Evolutionary conservation across 1,284 basidiomycete genomes (phyloP).

Genomic region (Ustilago shanxiensis): DNA sequence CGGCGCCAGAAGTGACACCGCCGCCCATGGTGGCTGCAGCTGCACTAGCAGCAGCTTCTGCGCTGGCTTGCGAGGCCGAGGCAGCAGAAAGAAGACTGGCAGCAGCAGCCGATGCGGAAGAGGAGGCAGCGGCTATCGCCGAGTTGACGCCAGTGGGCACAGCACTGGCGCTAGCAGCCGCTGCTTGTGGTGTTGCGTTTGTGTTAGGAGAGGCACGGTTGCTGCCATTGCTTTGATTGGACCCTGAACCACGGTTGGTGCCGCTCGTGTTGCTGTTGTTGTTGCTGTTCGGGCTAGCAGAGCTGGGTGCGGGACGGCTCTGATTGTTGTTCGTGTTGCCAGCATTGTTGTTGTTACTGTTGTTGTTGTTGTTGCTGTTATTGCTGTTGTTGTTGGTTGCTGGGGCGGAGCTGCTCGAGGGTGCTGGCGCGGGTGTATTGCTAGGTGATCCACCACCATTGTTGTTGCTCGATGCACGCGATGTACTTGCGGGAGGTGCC

Average conservation of each 20-base stretch:
- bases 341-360: slow-evolving; percentile 16
- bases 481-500: slow-evolving; percentile 18
- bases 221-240: slow-evolving; percentile 16
- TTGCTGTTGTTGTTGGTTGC: slow-evolving; percentile 20
- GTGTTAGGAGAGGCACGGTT: slow-evolving; percentile 18
- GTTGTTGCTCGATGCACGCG: slow-evolving; percentile 17
- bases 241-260: slow-evolving; percentile 6
- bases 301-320: slow-evolving; percentile 1
- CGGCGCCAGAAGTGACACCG: background rate
- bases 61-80: slow-evolving; percentile 21
- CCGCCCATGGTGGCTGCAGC: slow-evolving; percentile 15
- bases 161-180: slow-evolving; percentile 15
- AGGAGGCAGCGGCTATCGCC: slow-evolving; percentile 19
- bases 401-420: slow-evolving; percentile 22
- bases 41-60: slow-evolving; percentile 21
- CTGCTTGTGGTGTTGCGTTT: slow-evolving; percentile 18
- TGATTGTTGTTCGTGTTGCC: slow-evolving; percentile 17
- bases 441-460: slow-evolving; percentile 12
- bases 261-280: slow-evolving; percentile 14
- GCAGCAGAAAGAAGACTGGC: slow-evolving; percentile 31
- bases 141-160: slow-evolving; percentile 16
- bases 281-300: slow-evolving; percentile 8
- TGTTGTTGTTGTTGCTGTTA: slow-evolving; percentile 17
- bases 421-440: slow-evolving; percentile 23
- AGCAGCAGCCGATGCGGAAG: slow-evolving; percentile 29